Conservation (phyloP, 768 basidiomycete species). For the Sporobolomyces roseus region DNA sequence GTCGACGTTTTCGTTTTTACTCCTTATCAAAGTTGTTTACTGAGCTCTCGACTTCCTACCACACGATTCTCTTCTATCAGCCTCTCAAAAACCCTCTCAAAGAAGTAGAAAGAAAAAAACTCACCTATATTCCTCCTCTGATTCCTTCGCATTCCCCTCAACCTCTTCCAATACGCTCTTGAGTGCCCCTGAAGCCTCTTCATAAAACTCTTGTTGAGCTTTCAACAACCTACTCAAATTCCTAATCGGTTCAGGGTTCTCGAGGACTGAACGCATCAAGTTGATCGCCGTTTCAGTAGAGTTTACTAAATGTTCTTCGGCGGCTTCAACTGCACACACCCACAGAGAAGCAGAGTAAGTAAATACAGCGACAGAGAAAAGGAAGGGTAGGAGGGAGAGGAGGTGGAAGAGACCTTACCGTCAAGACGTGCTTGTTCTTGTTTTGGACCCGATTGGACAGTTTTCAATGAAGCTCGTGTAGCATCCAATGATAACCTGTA, state of each 20-base stretch:
- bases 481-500: slow-evolving; percentile 43
- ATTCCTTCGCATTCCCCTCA: slow-evolving; percentile 46
- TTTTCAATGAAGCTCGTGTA: slow-evolving; percentile 72
- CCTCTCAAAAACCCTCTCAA: background rate
- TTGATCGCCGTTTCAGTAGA: slow-evolving; percentile 74
- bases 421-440: slow-evolving; percentile 76
- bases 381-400: background rate
- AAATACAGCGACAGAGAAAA: too few species aligned
- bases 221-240: slow-evolving; percentile 87
- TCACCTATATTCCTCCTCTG: slow-evolving; percentile 29
- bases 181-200: slow-evolving; percentile 49
- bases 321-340: slow-evolving; percentile 49
- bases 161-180: slow-evolving; percentile 24
- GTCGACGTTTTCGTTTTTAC: too few species aligned
- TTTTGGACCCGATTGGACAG: slow-evolving; percentile 49
- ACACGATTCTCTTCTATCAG: too few species aligned
- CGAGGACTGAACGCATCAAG: slow-evolving; percentile 64
- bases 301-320: slow-evolving; percentile 84
- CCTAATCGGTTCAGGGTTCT: slow-evolving; percentile 95
- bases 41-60: slow-evolving; percentile 23
- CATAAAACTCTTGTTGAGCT: slow-evolving; percentile 60
- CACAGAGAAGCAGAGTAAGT: background rate
- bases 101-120: background rate
- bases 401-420: slow-evolving; percentile 9
- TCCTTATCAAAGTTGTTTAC: background rate